phyloP scores from a whole-genome alignment of 805 yeast species.

The Phaffomyces antillensis region DNA sequence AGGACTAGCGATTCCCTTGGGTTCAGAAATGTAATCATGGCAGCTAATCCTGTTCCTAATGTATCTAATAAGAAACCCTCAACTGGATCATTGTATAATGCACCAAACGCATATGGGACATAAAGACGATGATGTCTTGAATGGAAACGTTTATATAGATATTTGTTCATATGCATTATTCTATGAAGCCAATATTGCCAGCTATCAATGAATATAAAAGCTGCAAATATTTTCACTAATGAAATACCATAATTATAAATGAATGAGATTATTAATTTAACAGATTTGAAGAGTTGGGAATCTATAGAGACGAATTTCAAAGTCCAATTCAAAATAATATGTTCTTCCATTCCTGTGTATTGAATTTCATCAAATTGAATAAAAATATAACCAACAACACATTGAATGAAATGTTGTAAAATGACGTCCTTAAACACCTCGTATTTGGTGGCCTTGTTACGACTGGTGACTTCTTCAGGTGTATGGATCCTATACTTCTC shows the following conservation, averaged over 20 bases:
- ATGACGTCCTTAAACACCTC: conserved; percentile 80
- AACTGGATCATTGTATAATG: conserved; percentile 86
- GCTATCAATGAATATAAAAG: conserved; percentile 75
- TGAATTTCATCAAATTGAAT: conserved; percentile 51
- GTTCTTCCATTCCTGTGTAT: conserved; percentile 43
- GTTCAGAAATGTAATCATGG: conserved; percentile 50
- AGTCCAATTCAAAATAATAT: conserved; percentile 39
- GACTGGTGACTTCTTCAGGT: conserved; percentile 67
- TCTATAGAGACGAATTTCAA: background rate
- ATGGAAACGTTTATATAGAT: conserved; percentile 74
- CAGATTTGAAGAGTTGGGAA: conserved; percentile 31
- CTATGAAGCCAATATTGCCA: conserved; percentile 96
- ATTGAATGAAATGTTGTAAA: conserved; percentile 79
- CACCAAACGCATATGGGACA: conserved; percentile 96
- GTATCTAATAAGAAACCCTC: conserved; percentile 94
- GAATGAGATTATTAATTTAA: conserved; percentile 21
- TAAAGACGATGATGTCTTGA: conserved; percentile 91
- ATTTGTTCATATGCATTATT: conserved; percentile 76
- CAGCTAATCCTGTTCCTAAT: conserved; percentile 83
- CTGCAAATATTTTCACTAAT: conserved; percentile 44
- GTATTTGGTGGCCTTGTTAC: conserved; percentile 64
- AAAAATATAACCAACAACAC: conserved; percentile 55
- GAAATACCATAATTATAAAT: conserved; percentile 67
- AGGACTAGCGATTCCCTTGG: conserved; percentile 72
- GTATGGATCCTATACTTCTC: conserved; percentile 89